These are phyloP conservation scores for Amaranthus tricolor DNA, from an alignment of 179 eudicot species.

Conservation along the genomic window DNA sequence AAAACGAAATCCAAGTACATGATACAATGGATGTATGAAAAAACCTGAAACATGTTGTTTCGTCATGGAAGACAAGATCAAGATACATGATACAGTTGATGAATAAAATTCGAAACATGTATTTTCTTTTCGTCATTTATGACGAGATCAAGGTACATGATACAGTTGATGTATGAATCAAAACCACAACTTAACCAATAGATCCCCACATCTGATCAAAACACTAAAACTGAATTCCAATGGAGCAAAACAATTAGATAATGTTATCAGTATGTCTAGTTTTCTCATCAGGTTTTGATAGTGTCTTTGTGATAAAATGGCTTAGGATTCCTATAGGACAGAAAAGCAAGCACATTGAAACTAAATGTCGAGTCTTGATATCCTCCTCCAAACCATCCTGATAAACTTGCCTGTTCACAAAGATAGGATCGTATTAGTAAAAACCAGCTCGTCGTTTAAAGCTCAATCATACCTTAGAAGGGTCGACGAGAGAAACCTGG, in stretches of 20 bases:
- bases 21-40: no score
- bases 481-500: constrained; percentile 46
- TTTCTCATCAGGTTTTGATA: constrained; percentile 25
- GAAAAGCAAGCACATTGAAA: constrained; percentile 77
- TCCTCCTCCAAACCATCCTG: constrained; percentile 69
- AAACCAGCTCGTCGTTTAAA: neutral
- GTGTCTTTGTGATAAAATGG: constrained; percentile 67
- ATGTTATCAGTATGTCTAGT: constrained; percentile 14
- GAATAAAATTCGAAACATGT: no score
- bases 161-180: neutral
- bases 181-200: neutral
- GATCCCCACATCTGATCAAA: neutral
- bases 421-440: neutral
- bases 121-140: no score
- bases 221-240: neutral
- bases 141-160: no score
- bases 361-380: constrained; percentile 86
- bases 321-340: constrained; percentile 78
- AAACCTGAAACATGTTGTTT: no score
- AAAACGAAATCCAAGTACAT: no score
- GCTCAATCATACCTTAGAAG: neutral
- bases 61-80: no score
- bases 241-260: neutral
- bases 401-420: constrained; percentile 65
- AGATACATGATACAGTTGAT: no score